Conservation (phyloP, 192 early-diverging fungal species). For the Gonapodya prolifera region DNA sequence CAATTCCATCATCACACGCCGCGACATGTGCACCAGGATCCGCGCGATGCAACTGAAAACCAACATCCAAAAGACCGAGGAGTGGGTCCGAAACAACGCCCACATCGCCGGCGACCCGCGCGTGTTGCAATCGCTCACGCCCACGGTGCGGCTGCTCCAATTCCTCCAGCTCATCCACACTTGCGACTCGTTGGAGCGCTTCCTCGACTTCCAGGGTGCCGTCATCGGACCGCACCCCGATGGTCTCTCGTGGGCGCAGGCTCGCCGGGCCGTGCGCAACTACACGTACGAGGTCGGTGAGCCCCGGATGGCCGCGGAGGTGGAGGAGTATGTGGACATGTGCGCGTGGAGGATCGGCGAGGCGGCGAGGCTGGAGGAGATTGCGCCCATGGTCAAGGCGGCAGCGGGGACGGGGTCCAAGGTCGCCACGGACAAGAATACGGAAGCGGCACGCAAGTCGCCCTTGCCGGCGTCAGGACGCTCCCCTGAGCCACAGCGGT, state of each 20-base stretch:
- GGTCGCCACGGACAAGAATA: too few species aligned
- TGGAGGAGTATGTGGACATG: slow-evolving; percentile 60
- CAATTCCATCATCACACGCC: slow-evolving; percentile 70
- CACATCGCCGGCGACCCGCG: slow-evolving; percentile 13
- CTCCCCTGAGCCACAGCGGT: background rate
- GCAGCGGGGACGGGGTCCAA: background rate
- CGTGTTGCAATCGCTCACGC: slow-evolving; percentile 34
- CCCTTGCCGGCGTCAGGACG: too few species aligned
- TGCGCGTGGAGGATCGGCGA: too few species aligned
- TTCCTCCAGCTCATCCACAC: slow-evolving; percentile 69
- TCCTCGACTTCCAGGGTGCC: slow-evolving; percentile 36
- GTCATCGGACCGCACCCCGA: slow-evolving; percentile 47
- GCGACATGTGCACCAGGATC: slow-evolving; percentile 59
- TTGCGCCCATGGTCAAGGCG: background rate
- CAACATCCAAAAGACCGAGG: slow-evolving; percentile 66
- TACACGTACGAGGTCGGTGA: slow-evolving; percentile 90
- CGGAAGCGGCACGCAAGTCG: too few species aligned
- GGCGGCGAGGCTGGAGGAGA: too few species aligned
- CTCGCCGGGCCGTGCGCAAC: slow-evolving; percentile 52
- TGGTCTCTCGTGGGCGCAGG: slow-evolving; percentile 38
- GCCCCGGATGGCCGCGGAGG: slow-evolving; percentile 47
- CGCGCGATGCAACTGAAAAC: slow-evolving; percentile 74
- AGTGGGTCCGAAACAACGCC: slow-evolving; percentile 66
- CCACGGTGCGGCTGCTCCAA: slow-evolving; percentile 67
- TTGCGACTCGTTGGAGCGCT: slow-evolving; percentile 55